Conservation (phyloP, 768 basidiomycete species). For the Lentinus tigrinus region DNA sequence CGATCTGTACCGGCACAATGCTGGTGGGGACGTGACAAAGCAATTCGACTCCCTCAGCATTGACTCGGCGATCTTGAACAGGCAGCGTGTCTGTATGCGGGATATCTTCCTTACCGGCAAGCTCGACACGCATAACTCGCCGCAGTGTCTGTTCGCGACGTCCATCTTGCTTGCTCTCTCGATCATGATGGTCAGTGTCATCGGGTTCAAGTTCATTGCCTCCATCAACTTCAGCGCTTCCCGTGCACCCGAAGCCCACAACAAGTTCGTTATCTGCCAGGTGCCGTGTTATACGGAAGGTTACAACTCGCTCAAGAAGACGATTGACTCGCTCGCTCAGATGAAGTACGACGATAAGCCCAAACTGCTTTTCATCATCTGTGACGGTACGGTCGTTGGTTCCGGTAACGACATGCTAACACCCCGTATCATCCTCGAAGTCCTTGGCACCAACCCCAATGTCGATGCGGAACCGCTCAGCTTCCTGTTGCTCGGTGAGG, state of each 20-base stretch:
- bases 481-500: constrained; percentile 92
- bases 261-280: constrained; percentile 97
- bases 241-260: constrained; percentile 89
- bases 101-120: constrained; percentile 92
- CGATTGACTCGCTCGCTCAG: constrained; percentile 92
- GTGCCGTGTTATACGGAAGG: constrained; percentile 99
- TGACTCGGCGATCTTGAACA: constrained; percentile 53
- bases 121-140: constrained; percentile 88
- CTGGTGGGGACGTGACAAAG: constrained; percentile 84
- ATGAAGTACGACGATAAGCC: constrained; percentile 99
- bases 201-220: constrained; percentile 94
- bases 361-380: constrained; percentile 88
- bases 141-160: constrained; percentile 88
- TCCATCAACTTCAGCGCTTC: constrained; percentile 80
- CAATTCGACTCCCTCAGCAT: constrained; percentile 61
- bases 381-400: constrained; percentile 98
- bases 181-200: constrained; percentile 89
- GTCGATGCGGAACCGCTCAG: constrained; percentile 93
- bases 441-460: constrained; percentile 91
- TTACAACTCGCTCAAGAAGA: constrained; percentile 75
- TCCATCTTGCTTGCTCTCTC: constrained; percentile 91
- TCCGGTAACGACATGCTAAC: constrained; percentile 96
- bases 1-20: constrained; percentile 70
- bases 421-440: constrained; percentile 93
- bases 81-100: constrained; percentile 86